These are phyloP conservation scores for Hypoxylon sp. DNA, from an alignment of 2,329 filamentous ascomycete genomes.

Conservation along the genomic window DNA sequence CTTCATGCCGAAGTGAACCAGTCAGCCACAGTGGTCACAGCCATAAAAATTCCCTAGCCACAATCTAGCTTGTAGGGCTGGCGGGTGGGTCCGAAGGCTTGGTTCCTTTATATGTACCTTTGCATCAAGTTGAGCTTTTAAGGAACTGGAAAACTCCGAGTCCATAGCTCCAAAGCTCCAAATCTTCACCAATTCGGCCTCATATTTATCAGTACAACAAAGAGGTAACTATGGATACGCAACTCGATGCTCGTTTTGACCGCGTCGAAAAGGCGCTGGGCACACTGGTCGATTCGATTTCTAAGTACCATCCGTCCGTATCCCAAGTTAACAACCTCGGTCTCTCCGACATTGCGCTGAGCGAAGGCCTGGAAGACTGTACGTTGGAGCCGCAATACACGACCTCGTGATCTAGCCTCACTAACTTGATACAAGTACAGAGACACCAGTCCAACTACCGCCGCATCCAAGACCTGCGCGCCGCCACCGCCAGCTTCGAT, in stretches of 20 bases:
- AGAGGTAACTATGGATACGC: conserved; percentile 62
- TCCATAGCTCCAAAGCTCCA: neutral
- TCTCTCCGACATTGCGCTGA: conserved; percentile 73
- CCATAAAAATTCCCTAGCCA: neutral
- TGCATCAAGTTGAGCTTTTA: too few relatives aligned
- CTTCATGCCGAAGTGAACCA: conserved; percentile 39
- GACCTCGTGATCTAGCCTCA: neutral
- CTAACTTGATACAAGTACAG: conserved; percentile 62
- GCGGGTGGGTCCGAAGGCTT: neutral
- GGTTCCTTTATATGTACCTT: neutral
- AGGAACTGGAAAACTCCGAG: neutral
- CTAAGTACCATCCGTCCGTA: conserved; percentile 80
- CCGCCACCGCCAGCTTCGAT: conserved; percentile 71
- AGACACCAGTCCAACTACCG: conserved; percentile 77
- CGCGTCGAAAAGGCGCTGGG: conserved; percentile 72
- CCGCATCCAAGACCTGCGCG: conserved; percentile 73
- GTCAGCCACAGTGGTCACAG: conserved; percentile 9
- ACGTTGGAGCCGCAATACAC: conserved; percentile 32
- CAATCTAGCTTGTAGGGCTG: neutral
- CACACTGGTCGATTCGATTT: conserved; percentile 78
- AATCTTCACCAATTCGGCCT: neutral
- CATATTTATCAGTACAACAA: neutral
- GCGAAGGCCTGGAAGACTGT: conserved; percentile 71
- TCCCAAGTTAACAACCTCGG: conserved; percentile 73
- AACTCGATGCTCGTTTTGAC: conserved; percentile 69